Evolutionary conservation across 179 eudicot genomes (phyloP), one percentile per base, ranked within the genome.

Genomic region (Gypsophila paniculata): DNA sequence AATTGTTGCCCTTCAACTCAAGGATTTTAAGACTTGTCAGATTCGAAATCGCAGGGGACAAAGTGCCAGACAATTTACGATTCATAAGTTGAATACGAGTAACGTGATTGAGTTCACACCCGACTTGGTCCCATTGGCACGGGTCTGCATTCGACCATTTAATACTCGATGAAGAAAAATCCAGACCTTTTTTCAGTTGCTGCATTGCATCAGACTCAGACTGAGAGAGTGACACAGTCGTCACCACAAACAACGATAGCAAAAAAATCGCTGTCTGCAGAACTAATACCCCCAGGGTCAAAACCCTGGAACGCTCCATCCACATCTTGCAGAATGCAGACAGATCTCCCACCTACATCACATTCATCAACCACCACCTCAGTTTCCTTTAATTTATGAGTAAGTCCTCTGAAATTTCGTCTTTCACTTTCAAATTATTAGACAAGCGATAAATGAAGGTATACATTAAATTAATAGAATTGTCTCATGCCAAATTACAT

Each of bases 1-100:
- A 44, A 0, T 18, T 29, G 71, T 86, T 88, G n/a, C 8, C 29
- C 77, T 81, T 87, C 14, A 88, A 57, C 74, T 82, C 77, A 32
- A 90, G 77, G 26, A 85, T 72, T 74, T 78, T 70, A 61, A 90
- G 91, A 38, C 55, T 73, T 8, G 91, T 68, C 15, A 90, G 85
- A 53, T 78, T 77, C 68, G 81, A 78, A 51, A 88, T 23, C 4
- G 83, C 75, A 1, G 80, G 62, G 0, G 93, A 83, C 18, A 90
- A 72, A 26, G 82, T 72, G 26, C 93, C 96, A 8, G 88, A 81
- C 10, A 90, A 36, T 0, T 78, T 80, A 17, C 17, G 60, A 18
- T 68, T 55, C 22, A 68, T 71, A 44, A 90, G 60, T 51, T 86
- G 81, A 44, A 90, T 88, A 36, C 78, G 36, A 29, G 81, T 80